phyloP scores from a whole-genome alignment of 768 basidiomycete genomes.

The Mycena venus region DNA sequence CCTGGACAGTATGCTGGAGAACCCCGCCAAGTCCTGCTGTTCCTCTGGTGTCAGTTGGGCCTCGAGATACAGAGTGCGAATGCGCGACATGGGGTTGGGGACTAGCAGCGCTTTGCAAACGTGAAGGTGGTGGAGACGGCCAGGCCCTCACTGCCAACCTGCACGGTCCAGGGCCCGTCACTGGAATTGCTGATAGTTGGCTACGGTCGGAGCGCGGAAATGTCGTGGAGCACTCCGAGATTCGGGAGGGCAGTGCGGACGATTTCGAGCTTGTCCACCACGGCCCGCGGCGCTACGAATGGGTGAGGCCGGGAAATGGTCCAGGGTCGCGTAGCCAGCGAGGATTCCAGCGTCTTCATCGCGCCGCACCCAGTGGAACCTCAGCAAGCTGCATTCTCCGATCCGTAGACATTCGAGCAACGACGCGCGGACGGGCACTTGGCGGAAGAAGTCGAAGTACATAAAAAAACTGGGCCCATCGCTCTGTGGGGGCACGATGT shows the following conservation, averaged over 20 bases:
- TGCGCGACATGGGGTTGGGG: neutral
- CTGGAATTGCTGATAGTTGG: neutral
- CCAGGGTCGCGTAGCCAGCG: neutral
- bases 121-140: neutral
- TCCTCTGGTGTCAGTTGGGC: neutral
- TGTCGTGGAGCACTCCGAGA: neutral
- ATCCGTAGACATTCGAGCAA: neutral
- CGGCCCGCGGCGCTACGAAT: neutral
- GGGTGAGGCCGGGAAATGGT: neutral
- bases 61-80: slow-evolving; percentile 7
- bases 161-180: no score
- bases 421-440: neutral
- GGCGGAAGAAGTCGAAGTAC: slow-evolving; percentile 4
- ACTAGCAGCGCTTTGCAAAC: neutral
- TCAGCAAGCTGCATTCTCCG: neutral
- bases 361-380: neutral
- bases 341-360: neutral
- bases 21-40: neutral
- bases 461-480: slow-evolving; percentile 16
- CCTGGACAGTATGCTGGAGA: neutral
- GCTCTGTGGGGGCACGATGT: neutral
- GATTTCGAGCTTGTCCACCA: neutral
- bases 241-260: neutral
- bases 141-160: neutral
- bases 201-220: neutral